Percentiles rank a stretch among this genome's conserved stretches.
Conservation (phyloP, 192 early-diverging fungal genomes). For the Funneliformis mosseae region DNA sequence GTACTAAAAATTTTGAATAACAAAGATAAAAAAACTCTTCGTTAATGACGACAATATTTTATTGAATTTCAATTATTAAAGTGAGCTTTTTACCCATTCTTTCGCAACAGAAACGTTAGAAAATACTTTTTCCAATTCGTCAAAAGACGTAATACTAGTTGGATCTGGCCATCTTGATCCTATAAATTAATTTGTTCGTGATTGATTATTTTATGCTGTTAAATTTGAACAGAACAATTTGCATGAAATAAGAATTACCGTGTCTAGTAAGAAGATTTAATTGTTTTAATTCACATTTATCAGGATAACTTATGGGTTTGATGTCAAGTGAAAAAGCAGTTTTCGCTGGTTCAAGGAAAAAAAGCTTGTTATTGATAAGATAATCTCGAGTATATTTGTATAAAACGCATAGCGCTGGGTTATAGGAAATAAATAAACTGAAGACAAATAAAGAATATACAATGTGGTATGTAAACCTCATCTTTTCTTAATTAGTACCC, state of each 20-base stretch:
- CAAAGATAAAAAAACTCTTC: too few species aligned
- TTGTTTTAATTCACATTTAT: too few species aligned
- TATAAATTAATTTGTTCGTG: too few species aligned
- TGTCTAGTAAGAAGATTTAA: too few species aligned
- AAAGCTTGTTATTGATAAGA: not conserved
- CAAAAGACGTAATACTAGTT: not conserved
- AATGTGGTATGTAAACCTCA: too few species aligned
- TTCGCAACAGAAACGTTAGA: not conserved
- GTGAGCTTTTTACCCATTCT: not conserved
- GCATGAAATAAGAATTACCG: not conserved
- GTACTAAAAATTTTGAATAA: too few species aligned
- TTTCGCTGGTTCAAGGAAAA: not conserved
- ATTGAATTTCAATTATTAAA: not conserved
- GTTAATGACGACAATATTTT: too few species aligned
- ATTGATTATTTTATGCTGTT: not conserved
- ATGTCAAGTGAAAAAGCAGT: slow-evolving; percentile 4
- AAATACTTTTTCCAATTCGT: slow-evolving; percentile 7
- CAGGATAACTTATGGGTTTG: too few species aligned
- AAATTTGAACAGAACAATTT: not conserved
- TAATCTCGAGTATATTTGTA: not conserved
- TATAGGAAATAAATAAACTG: too few species aligned
- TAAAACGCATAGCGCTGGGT: too few species aligned
- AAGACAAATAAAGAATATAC: too few species aligned
- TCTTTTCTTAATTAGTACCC: too few species aligned
- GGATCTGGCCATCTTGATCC: not conserved